Evolutionary conservation across 352 stramenopile genomes (phyloP).

Genomic region (Phytophthora tentaculata): DNA sequence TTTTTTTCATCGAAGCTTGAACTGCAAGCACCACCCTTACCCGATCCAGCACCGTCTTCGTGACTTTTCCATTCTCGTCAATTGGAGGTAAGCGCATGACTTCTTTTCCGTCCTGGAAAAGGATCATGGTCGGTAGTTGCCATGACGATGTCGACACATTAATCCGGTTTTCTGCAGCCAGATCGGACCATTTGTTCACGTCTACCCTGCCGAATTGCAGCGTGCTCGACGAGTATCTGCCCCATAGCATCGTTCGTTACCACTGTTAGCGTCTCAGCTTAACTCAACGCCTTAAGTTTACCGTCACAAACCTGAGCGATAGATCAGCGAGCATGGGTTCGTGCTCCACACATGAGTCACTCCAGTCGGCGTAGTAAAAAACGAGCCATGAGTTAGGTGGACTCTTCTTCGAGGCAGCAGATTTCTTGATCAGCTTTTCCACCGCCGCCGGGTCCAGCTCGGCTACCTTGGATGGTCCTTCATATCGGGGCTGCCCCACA

Average conservation of each 20-base stretch:
- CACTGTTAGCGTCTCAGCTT: no score
- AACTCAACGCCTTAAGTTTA: no score
- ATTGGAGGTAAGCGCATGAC: slow-evolving; percentile 62
- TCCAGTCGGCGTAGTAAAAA: slow-evolving; percentile 81
- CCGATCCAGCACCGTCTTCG: slow-evolving; percentile 67
- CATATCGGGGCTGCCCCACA: slow-evolving; percentile 68
- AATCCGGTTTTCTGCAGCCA: slow-evolving; percentile 67
- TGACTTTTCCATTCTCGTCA: slow-evolving; percentile 57
- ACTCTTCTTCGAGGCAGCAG: slow-evolving; percentile 29
- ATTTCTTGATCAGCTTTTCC: slow-evolving; percentile 55
- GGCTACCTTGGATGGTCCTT: slow-evolving; percentile 60
- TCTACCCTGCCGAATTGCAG: slow-evolving; percentile 75
- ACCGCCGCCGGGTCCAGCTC: slow-evolving; percentile 52
- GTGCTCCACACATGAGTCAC: slow-evolving; percentile 73
- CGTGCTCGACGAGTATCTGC: slow-evolving; percentile 53
- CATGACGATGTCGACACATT: slow-evolving; percentile 66
- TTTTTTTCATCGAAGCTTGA: slow-evolving; percentile 1
- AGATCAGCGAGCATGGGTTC: slow-evolving; percentile 77
- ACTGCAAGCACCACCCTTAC: slow-evolving; percentile 29
- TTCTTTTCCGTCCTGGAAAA: slow-evolving; percentile 75
- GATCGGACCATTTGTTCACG: slow-evolving; percentile 65
- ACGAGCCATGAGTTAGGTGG: slow-evolving; percentile 66
- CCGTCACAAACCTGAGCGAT: slow-evolving; percentile 55
- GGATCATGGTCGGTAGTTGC: slow-evolving; percentile 74
- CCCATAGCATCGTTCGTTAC: not conserved